A percentile compares a stretch with the other conserved stretches of the same genome.
phyloP scores from a whole-genome alignment of 345 rosid genomes.

The Lenwebbia sp. region DNA sequence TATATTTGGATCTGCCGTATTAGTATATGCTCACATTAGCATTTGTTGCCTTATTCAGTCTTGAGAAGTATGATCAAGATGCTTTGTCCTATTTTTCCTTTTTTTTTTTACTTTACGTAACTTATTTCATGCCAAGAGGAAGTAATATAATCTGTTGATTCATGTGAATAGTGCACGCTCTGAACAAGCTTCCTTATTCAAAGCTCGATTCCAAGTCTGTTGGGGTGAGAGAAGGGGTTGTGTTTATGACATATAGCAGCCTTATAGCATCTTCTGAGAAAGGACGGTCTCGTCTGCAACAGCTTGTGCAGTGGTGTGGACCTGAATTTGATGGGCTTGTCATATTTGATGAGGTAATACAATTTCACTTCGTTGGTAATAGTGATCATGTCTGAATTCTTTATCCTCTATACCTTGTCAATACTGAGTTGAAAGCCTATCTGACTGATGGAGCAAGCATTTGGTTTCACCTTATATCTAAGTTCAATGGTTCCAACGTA shows the following conservation, averaged over 20 bases:
- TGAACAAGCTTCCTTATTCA: conserved; percentile 94
- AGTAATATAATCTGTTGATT: conserved; percentile 4
- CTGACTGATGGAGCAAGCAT: neutral
- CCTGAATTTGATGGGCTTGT: conserved; percentile 80
- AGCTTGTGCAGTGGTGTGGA: conserved; percentile 99
- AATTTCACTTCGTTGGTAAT: neutral
- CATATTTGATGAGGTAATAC: conserved; percentile 80
- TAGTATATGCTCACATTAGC: neutral
- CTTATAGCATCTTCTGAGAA: conserved; percentile 99
- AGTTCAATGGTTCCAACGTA: conserved; percentile 11
- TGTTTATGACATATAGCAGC: conserved; percentile 91
- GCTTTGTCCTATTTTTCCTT: neutral
- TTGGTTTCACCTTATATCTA: neutral
- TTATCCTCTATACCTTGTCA: neutral
- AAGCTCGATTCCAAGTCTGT: conserved; percentile 94
- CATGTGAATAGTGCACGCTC: conserved; percentile 71
- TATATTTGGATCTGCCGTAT: neutral
- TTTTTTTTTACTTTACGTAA: neutral
- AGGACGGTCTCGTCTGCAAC: conserved; percentile 96
- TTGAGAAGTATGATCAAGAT: neutral
- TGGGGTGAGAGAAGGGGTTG: conserved; percentile 84
- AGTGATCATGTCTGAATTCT: neutral
- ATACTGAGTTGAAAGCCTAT: conserved; percentile 2
- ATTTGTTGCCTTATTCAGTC: neutral
- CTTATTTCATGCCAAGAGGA: neutral